Evolutionary conservation across 805 yeast genomes (phyloP), one percentile per base, ranked within the genome.

Genomic region (Saccharomycopsis sp.): DNA sequence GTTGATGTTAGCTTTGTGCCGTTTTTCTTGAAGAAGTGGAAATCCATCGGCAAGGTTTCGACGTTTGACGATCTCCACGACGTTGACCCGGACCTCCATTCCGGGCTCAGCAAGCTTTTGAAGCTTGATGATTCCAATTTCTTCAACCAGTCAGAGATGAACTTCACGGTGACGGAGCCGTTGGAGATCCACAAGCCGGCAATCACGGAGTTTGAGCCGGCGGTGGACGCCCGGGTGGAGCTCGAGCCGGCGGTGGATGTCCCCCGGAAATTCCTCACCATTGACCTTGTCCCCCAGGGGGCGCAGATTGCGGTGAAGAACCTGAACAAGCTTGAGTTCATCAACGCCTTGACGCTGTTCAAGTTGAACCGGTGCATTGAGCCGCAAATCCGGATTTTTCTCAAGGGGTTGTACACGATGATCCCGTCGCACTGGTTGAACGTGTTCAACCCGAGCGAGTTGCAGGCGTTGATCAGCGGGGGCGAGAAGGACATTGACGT

Each of bases 1-100:
- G 74, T 89, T 5, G 94, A 88, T 57, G 72, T 84, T 18, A 71
- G 77, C 13, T 88, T 89, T 68, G 87, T 96, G 0, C 83, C 89
- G 2, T 85, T 86, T 49, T 89, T 89, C 53, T 58, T 92, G 32
- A 75, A 70, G 57, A 76, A 82, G 54, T 75, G 89, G 79, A 63
- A 71, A 37, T 58, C 67, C 10, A 52, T 52, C 6, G 52, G 62
- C 0, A 67, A 64, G 25, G 59, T 58, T 56, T 77, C 68, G 50
- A 73, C 88, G 0, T 77, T 88, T 51, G 89, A 87, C 56, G 97
- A 89, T 53, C 64, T 89, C 48, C 71, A 69, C 34, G 71, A 75
- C 34, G 64, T 83, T 30, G 98, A 89, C 57, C 58, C 65, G 0
- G 80, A 77, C 25, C 60, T 89, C 13, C 84, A 82, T 52, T 43